phyloP scores from a whole-genome alignment of 441 rosid genomes.

The Adansonia rubrostipa region DNA sequence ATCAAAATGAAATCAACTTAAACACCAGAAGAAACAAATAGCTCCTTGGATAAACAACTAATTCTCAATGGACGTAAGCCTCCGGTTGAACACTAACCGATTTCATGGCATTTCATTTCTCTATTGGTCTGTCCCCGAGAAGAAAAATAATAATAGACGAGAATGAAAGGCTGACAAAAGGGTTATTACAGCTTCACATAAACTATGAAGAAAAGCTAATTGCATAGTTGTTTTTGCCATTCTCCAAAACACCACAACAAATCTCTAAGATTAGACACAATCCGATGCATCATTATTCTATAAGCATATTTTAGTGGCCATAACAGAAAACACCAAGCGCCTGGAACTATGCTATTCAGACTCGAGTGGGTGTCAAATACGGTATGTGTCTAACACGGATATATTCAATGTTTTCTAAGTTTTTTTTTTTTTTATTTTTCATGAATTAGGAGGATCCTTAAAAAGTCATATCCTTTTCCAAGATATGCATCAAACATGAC shows the following conservation, averaged over 20 bases:
- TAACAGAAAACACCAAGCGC: too few relatives aligned
- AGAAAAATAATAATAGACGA: background rate
- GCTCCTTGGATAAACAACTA: background rate
- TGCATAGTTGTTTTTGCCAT: background rate
- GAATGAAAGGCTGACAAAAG: background rate
- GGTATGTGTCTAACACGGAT: too few relatives aligned
- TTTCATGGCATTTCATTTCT: background rate
- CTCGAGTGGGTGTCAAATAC: too few relatives aligned
- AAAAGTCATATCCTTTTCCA: too few relatives aligned
- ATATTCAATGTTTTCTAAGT: too few relatives aligned
- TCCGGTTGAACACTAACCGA: too few relatives aligned
- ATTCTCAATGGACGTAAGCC: background rate
- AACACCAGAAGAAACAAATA: background rate
- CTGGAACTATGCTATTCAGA: too few relatives aligned
- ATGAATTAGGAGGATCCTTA: too few relatives aligned
- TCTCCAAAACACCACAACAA: background rate
- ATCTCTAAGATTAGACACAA: background rate
- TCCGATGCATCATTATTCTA: background rate
- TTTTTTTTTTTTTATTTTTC: too few relatives aligned
- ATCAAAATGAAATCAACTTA: slow-evolving; percentile 42
- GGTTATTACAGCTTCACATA: background rate
- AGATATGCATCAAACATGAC: too few relatives aligned
- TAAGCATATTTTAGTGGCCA: background rate
- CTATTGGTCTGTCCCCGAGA: background rate
- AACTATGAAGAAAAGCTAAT: background rate